These are phyloP conservation scores for Talaromyces sp. DNA, from an alignment of 2,329 filamentous ascomycete species.

Conservation along the genomic window DNA sequence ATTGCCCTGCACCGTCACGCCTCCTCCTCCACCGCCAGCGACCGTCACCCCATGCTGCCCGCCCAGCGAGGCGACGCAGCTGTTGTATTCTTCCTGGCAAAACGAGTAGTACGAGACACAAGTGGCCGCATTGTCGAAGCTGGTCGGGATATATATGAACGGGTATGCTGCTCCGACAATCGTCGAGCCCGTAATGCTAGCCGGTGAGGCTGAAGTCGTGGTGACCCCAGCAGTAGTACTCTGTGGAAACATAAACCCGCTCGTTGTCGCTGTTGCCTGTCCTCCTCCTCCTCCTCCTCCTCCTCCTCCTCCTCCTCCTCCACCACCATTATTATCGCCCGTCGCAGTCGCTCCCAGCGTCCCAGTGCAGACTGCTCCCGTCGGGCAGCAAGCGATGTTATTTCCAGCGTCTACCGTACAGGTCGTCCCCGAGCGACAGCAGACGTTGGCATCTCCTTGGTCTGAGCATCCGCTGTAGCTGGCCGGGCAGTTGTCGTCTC, in stretches of 20 bases:
- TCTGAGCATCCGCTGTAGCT: slow-evolving; percentile 50
- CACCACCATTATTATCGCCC: background rate
- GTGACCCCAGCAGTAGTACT: slow-evolving; percentile 22
- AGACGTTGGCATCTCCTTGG: slow-evolving; percentile 49
- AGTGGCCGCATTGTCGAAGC: slow-evolving; percentile 46
- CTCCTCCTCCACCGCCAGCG: slow-evolving; percentile 41
- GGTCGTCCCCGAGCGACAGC: slow-evolving; percentile 49
- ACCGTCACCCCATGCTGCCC: slow-evolving; percentile 50
- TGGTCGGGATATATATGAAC: slow-evolving; percentile 50
- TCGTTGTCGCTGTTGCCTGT: slow-evolving; percentile 17
- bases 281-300: background rate
- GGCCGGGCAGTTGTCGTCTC: slow-evolving; percentile 42
- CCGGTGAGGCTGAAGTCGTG: slow-evolving; percentile 27
- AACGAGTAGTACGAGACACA: slow-evolving; percentile 52
- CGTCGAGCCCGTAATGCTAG: slow-evolving; percentile 45
- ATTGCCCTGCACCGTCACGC: slow-evolving; percentile 44
- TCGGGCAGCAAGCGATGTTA: slow-evolving; percentile 59
- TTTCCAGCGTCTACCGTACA: slow-evolving; percentile 54
- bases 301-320: background rate
- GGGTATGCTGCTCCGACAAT: slow-evolving; percentile 48
- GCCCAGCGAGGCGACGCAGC: slow-evolving; percentile 42
- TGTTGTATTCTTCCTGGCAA: slow-evolving; percentile 45
- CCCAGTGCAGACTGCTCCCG: slow-evolving; percentile 54
- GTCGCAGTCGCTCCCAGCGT: slow-evolving; percentile 36
- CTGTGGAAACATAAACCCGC: slow-evolving; percentile 32